Evolutionary conservation across 176 grass and related monocot species (phyloP), one percentile per base, ranked within the genome.

Genomic region (Aegilops longissima): DNA sequence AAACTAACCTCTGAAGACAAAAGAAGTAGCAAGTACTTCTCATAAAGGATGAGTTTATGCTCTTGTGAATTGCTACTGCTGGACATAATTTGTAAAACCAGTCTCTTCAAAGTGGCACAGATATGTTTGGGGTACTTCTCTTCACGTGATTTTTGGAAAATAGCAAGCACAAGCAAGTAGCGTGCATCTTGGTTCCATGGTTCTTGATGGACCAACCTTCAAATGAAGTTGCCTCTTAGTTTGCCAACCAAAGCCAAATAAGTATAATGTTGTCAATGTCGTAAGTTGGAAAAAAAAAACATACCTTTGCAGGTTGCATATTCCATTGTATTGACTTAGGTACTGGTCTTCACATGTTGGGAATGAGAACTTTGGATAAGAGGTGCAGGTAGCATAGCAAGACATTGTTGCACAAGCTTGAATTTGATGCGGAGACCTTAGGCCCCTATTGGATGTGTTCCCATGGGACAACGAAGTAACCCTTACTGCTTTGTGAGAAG

Each of bases 71-170:
- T 79, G 54, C 40, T 85, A 77, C 77, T 82, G 80, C 78, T 89
- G 27, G 80, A 91, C n/a, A 95, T 63, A 83, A 93, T 87, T 87
- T 87, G 83, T 81, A 87, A 70, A 84, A 95, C 66, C 69, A 96
- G 29, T 81, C 87, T 86, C 86, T 91, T 92, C 84, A 95, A 69
- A 87, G 81, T 91, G 62, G 63, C 49, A 76, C 92, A 91, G 5
- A 86, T 77, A 83, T 91, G 84, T 73, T 79, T 80, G 6, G 96
- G 90, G 78, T 93, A 98, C 61, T 92, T 96, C 44, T 98, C 93
- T 91, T 96, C 96, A 45, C 82, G 82, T 42, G 93, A 90, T 88
- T 94, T 95, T 84, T 98, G 96, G 76, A 94, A 82, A 79, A 98
- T 65, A 66, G 72, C 88, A 86, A 98, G 86, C 69, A 94, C 70